phyloP scores from a whole-genome alignment of 2,329 filamentous ascomycete species.

The Cladosporium oxysporum region DNA sequence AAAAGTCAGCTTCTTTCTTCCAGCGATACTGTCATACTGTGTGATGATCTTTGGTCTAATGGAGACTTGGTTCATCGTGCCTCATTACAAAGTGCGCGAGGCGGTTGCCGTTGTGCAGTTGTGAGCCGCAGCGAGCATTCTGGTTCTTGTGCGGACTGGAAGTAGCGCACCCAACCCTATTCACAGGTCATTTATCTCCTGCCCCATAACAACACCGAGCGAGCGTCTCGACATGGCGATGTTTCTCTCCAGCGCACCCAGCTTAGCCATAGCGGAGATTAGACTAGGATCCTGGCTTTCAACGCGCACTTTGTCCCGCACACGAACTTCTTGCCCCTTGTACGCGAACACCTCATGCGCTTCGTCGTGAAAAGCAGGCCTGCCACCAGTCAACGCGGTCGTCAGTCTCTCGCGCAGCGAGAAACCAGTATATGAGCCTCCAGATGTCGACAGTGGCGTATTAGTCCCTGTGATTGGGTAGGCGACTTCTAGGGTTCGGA shows the following conservation, averaged over 20 bases:
- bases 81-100: too few species aligned
- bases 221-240: conserved; percentile 70
- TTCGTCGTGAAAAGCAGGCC: conserved; percentile 58
- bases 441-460: conserved; percentile 32
- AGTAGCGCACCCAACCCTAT: too few species aligned
- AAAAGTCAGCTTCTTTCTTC: too few species aligned
- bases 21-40: too few species aligned
- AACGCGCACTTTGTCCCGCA: conserved; percentile 85
- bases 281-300: conserved; percentile 87
- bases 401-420: conserved; percentile 59
- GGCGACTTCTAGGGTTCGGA: conserved; percentile 66
- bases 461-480: conserved; percentile 36
- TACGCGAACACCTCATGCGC: conserved; percentile 74
- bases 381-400: conserved; percentile 46
- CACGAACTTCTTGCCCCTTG: conserved; percentile 71
- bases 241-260: conserved; percentile 74
- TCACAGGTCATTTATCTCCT: conserved; percentile 40
- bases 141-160: too few species aligned
- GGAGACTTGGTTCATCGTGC: too few species aligned
- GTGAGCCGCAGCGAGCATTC: too few species aligned
- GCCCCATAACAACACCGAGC: conserved; percentile 75
- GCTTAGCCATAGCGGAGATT: conserved; percentile 79
- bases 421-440: conserved; percentile 53
- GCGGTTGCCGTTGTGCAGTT: too few species aligned
- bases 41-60: too few species aligned